Evolutionary conservation across 495 filamentous ascomycete genomes (phyloP), one percentile per base, ranked within the genome.

Genomic region (Penicillium turbatum): DNA sequence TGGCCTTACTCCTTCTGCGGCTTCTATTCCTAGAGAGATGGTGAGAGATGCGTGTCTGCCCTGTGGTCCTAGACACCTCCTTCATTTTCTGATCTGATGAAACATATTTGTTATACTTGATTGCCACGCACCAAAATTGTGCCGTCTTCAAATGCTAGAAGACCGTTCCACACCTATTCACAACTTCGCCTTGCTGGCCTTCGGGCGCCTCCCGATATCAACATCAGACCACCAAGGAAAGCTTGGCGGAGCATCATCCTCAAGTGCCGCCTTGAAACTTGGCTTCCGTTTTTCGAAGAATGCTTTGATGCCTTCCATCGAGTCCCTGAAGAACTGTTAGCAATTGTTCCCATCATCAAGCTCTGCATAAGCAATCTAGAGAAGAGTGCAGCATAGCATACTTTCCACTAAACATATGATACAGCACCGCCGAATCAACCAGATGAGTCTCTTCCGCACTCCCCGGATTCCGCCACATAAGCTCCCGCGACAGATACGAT

Each of bases 401-500:
- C 56, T 56, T 63, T 29, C 68, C 68, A 40, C 61, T 47, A 64
- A 82, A 82, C 55, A 83, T 59, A 54, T 78, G 73, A 53, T 74
- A 76, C 43, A 85, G 57, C 9, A 84, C 58, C 60, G 67, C 71
- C 42, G 71, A 76, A 66, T 84, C 79, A 13, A 84, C 60, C 36
- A 82, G 53, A 67, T 83, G 80, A 38, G 77, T 66, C 24, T 67
- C 79, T 60, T 85, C 79, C 2, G 81, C 72, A 29, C 62, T 68
- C 1, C 67, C 74, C 7, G 72, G 73, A 48, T 72, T 71, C 24
- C 77, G 66, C 65, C 73, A 84, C 69, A 84, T 77, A 55, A 84
- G 54, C 56, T 81, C 73, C 51, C 66, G 71, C 70, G 79, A 82
- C 43, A 82, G 56, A 42, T 67, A 61, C 30, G 68, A 71, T 30